Base-by-base conservation (phyloP, 2,329 filamentous ascomycete genomes). In the Hortaea werneckii region DNA sequence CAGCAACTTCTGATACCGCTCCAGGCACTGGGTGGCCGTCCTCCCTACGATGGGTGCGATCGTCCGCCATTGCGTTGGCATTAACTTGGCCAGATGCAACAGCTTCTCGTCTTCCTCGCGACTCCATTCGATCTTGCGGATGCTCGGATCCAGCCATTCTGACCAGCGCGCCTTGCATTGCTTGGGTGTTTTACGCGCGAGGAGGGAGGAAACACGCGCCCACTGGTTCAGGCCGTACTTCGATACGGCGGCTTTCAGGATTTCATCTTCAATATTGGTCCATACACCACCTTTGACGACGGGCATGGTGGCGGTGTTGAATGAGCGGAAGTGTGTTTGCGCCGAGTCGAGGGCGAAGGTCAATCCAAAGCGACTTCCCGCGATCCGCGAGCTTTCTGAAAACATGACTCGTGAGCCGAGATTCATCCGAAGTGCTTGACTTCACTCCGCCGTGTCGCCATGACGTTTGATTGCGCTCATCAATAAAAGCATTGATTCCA, bases 141-240 rank as follows among this genome's bases (percentile, higher is more conserved):
- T 96, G 64, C 86, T 87, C 13, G 92, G 92, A 63, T 98, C 92
- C 55, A 98, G 79, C 90, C 92, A 98, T 77, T 98, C 90, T 65
- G 83, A 82, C 92, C 92, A 98, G 71, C 92, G 79, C 50, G 92
- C 90, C 72, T 98, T 98, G 80, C 92, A 98, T 72, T 98, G 92
- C 72, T 98, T 98, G 43, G 92, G 83, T 29, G 92, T 96, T 69
- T 98, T 98, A 62, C 94, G 87, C 64, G 90, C 90, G 55, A 98
- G 82, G 54, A 98, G 79, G 48, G 92, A 96, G 46, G 92, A 95
- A 53, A 96, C 92, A 67, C 92, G 90, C 64, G 92, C 90, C 92
- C 92, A 98, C 70, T 98, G 92, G 63, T 95, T 92, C 27, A 95
- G 77, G 42, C 88, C 88, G 75, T 95, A 95, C 67, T 95, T 95